These are phyloP conservation scores for Trametopsis cervina DNA, from an alignment of 768 basidiomycete species.

Conservation along the genomic window DNA sequence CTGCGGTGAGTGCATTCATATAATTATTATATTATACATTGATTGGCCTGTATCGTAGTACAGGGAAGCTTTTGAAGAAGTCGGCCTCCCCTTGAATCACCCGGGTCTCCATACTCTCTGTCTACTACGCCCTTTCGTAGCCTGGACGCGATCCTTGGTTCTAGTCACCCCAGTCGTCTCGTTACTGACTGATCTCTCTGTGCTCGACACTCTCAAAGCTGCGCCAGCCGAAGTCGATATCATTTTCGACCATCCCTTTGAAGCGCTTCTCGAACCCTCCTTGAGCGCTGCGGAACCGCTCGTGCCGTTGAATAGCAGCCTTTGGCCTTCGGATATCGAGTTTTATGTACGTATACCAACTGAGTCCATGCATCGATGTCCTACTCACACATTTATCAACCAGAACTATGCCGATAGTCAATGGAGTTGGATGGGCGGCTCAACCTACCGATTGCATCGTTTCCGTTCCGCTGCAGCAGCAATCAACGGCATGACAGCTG, in stretches of 20 bases:
- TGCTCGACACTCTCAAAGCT: conserved; percentile 48
- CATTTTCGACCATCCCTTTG: conserved; percentile 77
- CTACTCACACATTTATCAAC: background rate
- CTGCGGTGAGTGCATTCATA: conserved; percentile 57
- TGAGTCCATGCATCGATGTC: background rate
- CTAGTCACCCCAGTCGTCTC: conserved; percentile 79
- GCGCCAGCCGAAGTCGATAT: conserved; percentile 63
- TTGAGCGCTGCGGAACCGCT: conserved; percentile 29
- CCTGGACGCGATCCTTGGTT: conserved; percentile 42
- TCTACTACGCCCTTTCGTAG: conserved; percentile 61
- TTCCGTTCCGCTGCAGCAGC: conserved; percentile 73
- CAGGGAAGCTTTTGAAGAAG: conserved; percentile 84
- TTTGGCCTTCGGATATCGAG: conserved; percentile 75
- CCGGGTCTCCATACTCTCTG: conserved; percentile 55
- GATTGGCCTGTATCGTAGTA: conserved; percentile 34
- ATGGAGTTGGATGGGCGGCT: conserved; percentile 40
- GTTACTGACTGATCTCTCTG: conserved; percentile 44
- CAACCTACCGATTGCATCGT: conserved; percentile 74
- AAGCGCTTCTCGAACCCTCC: conserved; percentile 59
- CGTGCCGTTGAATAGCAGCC: conserved; percentile 49
- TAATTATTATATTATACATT: background rate
- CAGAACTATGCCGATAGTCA: conserved; percentile 53
- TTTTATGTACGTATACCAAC: conserved; percentile 68
- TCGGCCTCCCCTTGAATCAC: conserved; percentile 55
- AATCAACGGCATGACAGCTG: conserved; percentile 77